Percentiles rank a stretch among this genome's conserved stretches.
Conservation (phyloP, 371 early-diverging fungal species). For the Neoconidiobolus thromboides region DNA sequence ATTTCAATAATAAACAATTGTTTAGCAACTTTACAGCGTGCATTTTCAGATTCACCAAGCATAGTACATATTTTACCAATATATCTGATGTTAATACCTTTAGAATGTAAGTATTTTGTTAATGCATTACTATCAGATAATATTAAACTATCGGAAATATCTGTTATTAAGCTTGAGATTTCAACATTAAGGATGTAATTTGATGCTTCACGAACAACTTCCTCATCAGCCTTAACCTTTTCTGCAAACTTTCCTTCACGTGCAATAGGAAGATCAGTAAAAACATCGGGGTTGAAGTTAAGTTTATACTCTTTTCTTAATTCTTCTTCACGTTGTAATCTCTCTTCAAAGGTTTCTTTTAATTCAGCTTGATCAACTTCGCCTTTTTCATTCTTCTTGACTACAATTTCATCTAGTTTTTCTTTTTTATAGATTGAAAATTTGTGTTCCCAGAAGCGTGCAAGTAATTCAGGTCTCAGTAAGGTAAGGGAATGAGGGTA, state of each 20-base stretch:
- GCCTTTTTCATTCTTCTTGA: constrained; percentile 7
- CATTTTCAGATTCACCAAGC: constrained; percentile 31
- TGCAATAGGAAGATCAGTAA: constrained; percentile 27
- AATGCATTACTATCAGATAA: constrained; percentile 47
- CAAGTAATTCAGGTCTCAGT: constrained; percentile 73
- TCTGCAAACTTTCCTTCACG: constrained; percentile 12
- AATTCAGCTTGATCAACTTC: too few relatives aligned
- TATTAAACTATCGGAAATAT: constrained; percentile 35
- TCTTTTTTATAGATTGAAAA: constrained; percentile 40
- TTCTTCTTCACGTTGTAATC: constrained; percentile 16
- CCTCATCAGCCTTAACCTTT: constrained; percentile 20
- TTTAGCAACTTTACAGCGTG: constrained; percentile 30
- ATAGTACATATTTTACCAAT: constrained; percentile 52
- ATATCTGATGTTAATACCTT: constrained; percentile 94
- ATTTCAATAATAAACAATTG: constrained; percentile 55
- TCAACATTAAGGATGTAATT: constrained; percentile 48
- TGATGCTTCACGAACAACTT: constrained; percentile 50
- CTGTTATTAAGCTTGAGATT: constrained; percentile 46
- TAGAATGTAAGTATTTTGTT: constrained; percentile 69
- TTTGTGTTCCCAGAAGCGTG: constrained; percentile 62
- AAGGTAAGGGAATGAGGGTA: constrained; percentile 82
- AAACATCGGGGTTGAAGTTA: constrained; percentile 63
- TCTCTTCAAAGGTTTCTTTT: background rate
- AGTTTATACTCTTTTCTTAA: constrained; percentile 46
- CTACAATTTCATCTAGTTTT: constrained; percentile 16